Conservation (phyloP, 225 moss, liverwort and hornwort species). For the Rhytidiadelphus loreus region DNA sequence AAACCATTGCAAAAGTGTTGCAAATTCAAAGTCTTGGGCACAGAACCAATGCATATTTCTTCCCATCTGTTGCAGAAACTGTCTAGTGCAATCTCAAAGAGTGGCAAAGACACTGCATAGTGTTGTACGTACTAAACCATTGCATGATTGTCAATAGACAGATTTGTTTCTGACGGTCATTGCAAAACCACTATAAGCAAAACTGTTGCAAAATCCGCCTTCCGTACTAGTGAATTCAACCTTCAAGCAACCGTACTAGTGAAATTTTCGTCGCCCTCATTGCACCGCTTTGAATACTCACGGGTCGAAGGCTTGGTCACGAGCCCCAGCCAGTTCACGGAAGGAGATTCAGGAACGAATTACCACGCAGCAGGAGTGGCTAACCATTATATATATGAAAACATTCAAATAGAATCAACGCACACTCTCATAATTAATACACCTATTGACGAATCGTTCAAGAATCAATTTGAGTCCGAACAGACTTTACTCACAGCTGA, state of each 20-base stretch:
- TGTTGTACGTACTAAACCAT: neutral
- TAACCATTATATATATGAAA: neutral
- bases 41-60: neutral
- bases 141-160: neutral
- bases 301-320: neutral
- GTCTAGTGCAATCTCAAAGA: neutral
- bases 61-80: neutral
- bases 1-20: neutral
- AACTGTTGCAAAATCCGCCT: neutral
- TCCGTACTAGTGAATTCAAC: neutral
- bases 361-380: neutral
- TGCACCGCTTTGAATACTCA: neutral
- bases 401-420: neutral
- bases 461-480: no score
- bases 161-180: no score
- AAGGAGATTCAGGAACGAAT: neutral
- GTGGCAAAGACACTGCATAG: neutral
- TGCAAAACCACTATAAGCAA: neutral
- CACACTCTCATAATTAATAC: neutral
- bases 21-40: neutral
- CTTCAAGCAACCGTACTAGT: neutral
- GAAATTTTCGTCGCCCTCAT: neutral
- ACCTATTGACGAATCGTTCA: neutral
- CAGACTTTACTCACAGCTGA: neutral
- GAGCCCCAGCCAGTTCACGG: neutral